Base-by-base conservation (phyloP, 2,329 filamentous ascomycete species). In the Sclerotinia sclerotiorum region DNA sequence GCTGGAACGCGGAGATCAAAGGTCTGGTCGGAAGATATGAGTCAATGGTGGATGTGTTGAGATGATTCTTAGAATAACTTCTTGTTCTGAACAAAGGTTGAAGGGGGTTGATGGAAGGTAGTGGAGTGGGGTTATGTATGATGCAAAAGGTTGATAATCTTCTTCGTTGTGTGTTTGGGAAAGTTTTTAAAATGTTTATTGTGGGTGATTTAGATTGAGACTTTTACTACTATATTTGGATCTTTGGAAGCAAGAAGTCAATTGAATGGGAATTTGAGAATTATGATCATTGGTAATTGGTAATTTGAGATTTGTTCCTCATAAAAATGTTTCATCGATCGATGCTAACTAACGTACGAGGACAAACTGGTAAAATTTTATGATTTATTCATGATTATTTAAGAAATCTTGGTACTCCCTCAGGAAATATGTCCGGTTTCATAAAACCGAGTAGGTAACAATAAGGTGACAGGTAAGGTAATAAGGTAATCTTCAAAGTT, bases 21-120 rank as follows among this genome's bases (percentile, higher is more conserved):
- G 46, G 46, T 46, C 69, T 66, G 72, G 73, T 74, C 70, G 56
- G 72, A 72, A 71, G 70, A 64, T 55, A 21, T 65, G 67, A 42
- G 68, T 69, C 70, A 71, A 71, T 71, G 70, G 67, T 67, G 51
- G 71, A 60, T 68, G 65, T 68, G 35, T 70, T 71, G 70, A 73
- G 58, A 66, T 42, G 54, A 65, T 74, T 76, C 73, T 57, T 65
- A 61, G 57, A 62, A 55, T 27, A 27, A 69, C 67, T 69, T 71
- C 73, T 75, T 75, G 74, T 75, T 60, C 32, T 19, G 52, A 48
- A 74, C 67, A 73, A 74, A 73, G 70, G 67, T 68, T 19, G 73
- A 73, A 73, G 71, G 71, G 69, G 69, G 69, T 70, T 27, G 49
- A 5, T 27, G 29, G 27, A 17, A n/a, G n/a, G 62, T 65, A 5